Evolutionary conservation across 2,329 filamentous ascomycete genomes (phyloP), one percentile per base, ranked within the genome.

Genomic region (Sordariomycetes sp.): DNA sequence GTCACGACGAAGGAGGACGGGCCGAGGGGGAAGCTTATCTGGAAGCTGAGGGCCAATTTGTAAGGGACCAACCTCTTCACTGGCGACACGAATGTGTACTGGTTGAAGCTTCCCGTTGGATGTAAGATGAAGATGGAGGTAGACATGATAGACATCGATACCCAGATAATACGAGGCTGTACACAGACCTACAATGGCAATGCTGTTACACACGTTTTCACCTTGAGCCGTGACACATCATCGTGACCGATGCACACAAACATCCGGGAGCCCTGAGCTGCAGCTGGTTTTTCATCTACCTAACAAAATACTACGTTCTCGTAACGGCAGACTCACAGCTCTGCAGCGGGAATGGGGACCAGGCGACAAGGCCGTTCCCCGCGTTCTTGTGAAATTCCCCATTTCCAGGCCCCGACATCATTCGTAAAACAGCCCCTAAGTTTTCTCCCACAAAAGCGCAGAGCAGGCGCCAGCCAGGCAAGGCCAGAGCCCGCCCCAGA

Each of bases 1-100:
- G 87, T 96, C 65, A 93, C 93, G 1, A 81, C 76, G 58, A 71
- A 96, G 68, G 82, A 90, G 66, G 79, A 82, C 11, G 79, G 79
- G 3, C 76, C 76, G 11, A 74, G 74, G 4, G 79, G 81, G 63
- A 70, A 79, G 57, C 77, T 72, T 2, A 78, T 82, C 35, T 85
- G 81, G 81, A 72, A 72, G 2, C 61, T 84, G 43, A 79, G 75
- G 62, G 25, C 53, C 0, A 40, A 53, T n/a, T 12, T 54, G 20
- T 59, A 43, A 52, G 20, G n/a, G 46, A 24, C 46, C n/a, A 50
- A 12, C 8, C n/a, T 6, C n/a, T 24, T 20, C 7, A 22, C 11
- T 22, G 12, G 20, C 22, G 4, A 20, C 7, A 46, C 16, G 18
- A 16, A 6, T n/a, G 6, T 46, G 6, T 46, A n/a, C 16, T 18